These are phyloP conservation scores for Atkinsonella texensis DNA, from an alignment of 2,329 filamentous ascomycete genomes.

Conservation along the genomic window DNA sequence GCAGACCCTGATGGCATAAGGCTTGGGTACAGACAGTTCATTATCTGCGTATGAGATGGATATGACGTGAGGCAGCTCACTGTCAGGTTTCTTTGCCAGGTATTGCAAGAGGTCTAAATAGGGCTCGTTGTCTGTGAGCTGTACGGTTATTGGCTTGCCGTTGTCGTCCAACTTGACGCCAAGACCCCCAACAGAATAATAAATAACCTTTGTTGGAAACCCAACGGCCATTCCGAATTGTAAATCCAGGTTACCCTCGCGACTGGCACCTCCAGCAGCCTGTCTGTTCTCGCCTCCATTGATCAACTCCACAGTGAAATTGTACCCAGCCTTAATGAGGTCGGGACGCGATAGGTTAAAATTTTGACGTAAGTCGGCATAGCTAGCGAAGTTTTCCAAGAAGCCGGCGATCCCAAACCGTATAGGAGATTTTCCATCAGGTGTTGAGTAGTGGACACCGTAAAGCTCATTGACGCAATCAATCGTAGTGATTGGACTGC, in stretches of 20 bases:
- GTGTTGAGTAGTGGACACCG: constrained; percentile 27
- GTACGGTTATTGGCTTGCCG: constrained; percentile 21
- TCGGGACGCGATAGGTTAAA: constrained; percentile 23
- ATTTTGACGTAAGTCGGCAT: constrained; percentile 29
- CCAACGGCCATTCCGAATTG: constrained; percentile 35
- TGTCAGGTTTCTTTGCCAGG: constrained; percentile 31
- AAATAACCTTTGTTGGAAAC: constrained; percentile 31
- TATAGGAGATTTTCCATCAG: constrained; percentile 19
- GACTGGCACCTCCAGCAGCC: constrained; percentile 21
- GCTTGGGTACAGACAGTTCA: constrained; percentile 39
- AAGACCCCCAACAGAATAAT: constrained; percentile 33
- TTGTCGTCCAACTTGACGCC: constrained; percentile 27
- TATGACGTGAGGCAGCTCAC: constrained; percentile 41
- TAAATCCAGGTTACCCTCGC: constrained; percentile 36
- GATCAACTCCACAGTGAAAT: constrained; percentile 28
- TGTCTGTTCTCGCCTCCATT: constrained; percentile 34
- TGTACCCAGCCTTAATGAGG: constrained; percentile 23
- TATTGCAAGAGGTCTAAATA: constrained; percentile 42
- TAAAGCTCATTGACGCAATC: constrained; percentile 32
- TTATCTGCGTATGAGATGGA: constrained; percentile 48
- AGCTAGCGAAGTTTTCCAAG: constrained; percentile 34
- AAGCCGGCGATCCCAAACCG: constrained; percentile 37
- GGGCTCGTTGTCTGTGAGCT: constrained; percentile 38
- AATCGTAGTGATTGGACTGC: constrained; percentile 20
- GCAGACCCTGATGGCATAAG: constrained; percentile 42